A percentile compares a stretch with the other conserved stretches of the same genome.
Conservation (phyloP, 1,284 basidiomycete species). For the Tylopilus microsporus region DNA sequence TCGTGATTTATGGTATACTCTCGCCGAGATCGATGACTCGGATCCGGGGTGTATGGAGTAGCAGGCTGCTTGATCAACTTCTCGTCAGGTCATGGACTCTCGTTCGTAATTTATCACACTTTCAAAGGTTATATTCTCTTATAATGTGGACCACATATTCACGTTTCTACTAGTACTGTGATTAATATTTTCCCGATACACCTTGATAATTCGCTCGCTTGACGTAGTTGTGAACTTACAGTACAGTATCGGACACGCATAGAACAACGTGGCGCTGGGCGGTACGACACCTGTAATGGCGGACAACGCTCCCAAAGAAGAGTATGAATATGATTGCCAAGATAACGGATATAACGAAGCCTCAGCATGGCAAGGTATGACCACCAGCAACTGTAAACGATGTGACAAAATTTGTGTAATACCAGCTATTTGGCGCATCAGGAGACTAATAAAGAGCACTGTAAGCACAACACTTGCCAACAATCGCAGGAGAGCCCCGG, state of each 20-base stretch:
- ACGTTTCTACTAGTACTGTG: too few species aligned
- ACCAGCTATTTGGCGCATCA: conserved; percentile 48
- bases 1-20: background rate
- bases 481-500: background rate
- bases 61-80: background rate
- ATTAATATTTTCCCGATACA: too few species aligned
- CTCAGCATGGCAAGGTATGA: conserved; percentile 51
- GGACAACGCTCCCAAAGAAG: conserved; percentile 44
- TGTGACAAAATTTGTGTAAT: conserved; percentile 34
- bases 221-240: background rate
- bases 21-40: background rate
- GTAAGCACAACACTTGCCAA: background rate
- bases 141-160: background rate
- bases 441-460: conserved; percentile 7
- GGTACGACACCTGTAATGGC: conserved; percentile 49
- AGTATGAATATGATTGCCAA: conserved; percentile 41
- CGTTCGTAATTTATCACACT: background rate
- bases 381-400: conserved; percentile 42
- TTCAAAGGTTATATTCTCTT: too few species aligned
- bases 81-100: background rate
- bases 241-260: background rate
- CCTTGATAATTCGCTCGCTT: background rate
- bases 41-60: background rate
- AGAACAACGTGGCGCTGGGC: too few species aligned
- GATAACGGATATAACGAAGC: conserved; percentile 39